Base-by-base conservation (phyloP, 179 eudicot species). In the Drosera spatulata region DNA sequence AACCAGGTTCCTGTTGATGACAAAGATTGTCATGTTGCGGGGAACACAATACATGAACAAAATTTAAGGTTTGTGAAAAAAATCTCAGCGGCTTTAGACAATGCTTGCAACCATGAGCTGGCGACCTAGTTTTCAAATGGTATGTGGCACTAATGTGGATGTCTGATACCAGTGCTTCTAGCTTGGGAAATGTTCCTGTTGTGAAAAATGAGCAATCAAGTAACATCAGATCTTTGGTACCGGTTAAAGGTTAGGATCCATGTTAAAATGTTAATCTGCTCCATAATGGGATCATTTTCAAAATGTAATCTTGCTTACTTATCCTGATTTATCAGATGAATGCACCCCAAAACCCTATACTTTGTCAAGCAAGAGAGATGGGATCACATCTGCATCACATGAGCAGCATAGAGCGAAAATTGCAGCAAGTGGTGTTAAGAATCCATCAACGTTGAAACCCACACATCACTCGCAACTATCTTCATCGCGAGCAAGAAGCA, bases 371-470 rank as follows among this genome's bases (percentile, higher is more conserved):
- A 79, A 78, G 70, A 68, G 68, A 58, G 55, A 66, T 42, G 50
- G 22, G 64, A 62, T 53, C 49, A 65, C 66, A 53, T 65, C 78
- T 0, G 66, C 67, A 15, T 59, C 71, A 41, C 82, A 71, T 74
- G 79, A 69, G 66, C 77, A 66, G 14, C 86, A 80, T 60, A 79
- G 82, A 38, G 82, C 88, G 2, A 85, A 71, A 69, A 90, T 64
- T 66, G 76, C 80, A 39, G 91, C 91, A 12, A 80, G 84, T 71
- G 68, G 71, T 46, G 54, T 81, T 15, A 86, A 72, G 68, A 85
- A 90, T 55, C 87, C 87, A 71, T 85, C 97, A 15, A 73, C 76
- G 10, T 15, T 83, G 61, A 93, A 71, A 67, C 71, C 86, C 4
- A 82, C 71, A 71, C 68, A 55, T 41, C 76, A 73, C 51, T 62